Evolutionary conservation across 2,329 filamentous ascomycete genomes (phyloP).

Genomic region (Endothia cerciana): DNA sequence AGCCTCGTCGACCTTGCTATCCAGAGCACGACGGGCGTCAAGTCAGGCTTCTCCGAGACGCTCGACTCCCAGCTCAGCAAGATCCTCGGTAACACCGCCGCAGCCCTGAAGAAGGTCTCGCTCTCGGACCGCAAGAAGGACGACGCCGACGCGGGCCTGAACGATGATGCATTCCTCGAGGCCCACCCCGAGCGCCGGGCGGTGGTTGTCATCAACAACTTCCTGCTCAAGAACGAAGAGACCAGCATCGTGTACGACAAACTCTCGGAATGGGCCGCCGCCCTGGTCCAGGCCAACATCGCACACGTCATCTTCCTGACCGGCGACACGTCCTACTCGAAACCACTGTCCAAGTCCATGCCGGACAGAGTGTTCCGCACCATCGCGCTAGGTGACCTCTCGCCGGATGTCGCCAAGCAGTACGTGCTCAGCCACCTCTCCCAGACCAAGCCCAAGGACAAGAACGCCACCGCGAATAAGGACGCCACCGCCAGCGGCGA

Average conservation of each 20-base stretch:
- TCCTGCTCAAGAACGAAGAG: conserved; percentile 77
- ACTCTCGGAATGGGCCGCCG: conserved; percentile 86
- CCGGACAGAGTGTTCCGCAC: conserved; percentile 91
- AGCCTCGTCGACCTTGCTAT: conserved; percentile 91
- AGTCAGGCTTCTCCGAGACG: conserved; percentile 92
- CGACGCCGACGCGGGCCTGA: conserved; percentile 72
- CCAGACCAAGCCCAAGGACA: conserved; percentile 49
- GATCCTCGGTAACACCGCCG: conserved; percentile 82
- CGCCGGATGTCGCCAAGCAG: conserved; percentile 81
- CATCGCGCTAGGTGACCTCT: conserved; percentile 83
- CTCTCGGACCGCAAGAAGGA: conserved; percentile 70
- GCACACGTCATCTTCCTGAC: conserved; percentile 96
- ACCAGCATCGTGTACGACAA: conserved; percentile 73
- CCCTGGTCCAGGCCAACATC: conserved; percentile 81
- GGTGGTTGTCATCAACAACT: conserved; percentile 90
- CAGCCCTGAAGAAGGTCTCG: conserved; percentile 77
- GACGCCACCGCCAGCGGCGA: conserved; percentile 33
- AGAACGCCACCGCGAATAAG: conserved; percentile 36
- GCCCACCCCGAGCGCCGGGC: conserved; percentile 82
- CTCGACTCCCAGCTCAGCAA: conserved; percentile 87
- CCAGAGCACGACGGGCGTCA: conserved; percentile 90
- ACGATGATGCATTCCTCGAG: conserved; percentile 86
- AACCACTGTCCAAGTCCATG: conserved; percentile 82
- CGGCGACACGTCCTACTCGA: conserved; percentile 84
- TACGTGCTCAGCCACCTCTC: conserved; percentile 84